Base-by-base conservation (phyloP, 73 alveolate genomes). In the Uronychia setigera region DNA sequence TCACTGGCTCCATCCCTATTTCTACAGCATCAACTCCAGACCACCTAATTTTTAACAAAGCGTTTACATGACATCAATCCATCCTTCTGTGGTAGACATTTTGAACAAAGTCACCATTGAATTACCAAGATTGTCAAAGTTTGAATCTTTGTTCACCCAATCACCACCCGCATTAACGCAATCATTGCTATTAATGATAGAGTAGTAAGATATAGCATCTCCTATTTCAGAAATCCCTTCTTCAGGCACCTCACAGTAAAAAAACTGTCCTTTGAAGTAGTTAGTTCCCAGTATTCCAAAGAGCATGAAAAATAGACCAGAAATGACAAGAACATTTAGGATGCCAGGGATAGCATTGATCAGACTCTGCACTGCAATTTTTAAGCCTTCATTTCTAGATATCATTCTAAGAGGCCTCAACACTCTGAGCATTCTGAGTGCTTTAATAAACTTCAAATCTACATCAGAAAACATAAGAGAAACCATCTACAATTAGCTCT, bases 401-500 rank as follows among this genome's bases (percentile, higher is more conserved):
- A n/a, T n/a, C n/a, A n/a, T n/a, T n/a, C n/a, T n/a, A n/a, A n/a
- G n/a, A n/a, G n/a, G n/a, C n/a, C n/a, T n/a, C n/a, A n/a, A n/a
- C n/a, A n/a, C n/a, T n/a, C n/a, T n/a, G 89, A 13, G 79, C 94
- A 86, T 92, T 92, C 97, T 84, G 25, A 92, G 89, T 59, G 87
- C 85, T 91, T 92, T 91, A n/a, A 91, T 31, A 14, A 85, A 85
- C 34, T 88, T 88, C n/a, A n/a, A n/a, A n/a, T n/a, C n/a, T n/a
- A n/a, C n/a, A n/a, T n/a, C n/a, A n/a, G n/a, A n/a, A n/a, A n/a
- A n/a, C n/a, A n/a, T n/a, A n/a, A n/a, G n/a, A n/a, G n/a, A n/a
- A n/a, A n/a, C n/a, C n/a, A n/a, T n/a, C n/a, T n/a, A n/a, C n/a
- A n/a, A n/a, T n/a, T n/a, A n/a, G n/a, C n/a, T n/a, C n/a, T n/a